Base-by-base conservation (phyloP, 2,329 filamentous ascomycete species). In the Penicillium decumbens region DNA sequence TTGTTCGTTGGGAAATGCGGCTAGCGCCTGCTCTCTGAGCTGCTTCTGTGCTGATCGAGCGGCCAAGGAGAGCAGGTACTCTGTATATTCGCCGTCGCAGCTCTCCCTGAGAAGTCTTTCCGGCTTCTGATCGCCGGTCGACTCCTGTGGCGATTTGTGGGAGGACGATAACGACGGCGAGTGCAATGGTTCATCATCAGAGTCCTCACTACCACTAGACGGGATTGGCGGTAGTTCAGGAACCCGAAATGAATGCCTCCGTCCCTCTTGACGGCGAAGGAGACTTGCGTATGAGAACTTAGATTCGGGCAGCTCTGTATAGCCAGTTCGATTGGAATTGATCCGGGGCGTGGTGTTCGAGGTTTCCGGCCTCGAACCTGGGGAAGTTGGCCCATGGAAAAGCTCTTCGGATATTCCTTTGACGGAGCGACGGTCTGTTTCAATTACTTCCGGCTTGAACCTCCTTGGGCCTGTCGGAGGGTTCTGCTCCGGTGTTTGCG, bases 11-110 rank as follows among this genome's bases (percentile, higher is more conserved):
- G 75, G 75, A 53, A 76, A 77, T 5, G 74, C 75, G 30, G 75
- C 75, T 47, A 77, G 63, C 13, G 74, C 68, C 56, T 73, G 72
- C 60, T 95, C 88, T 54, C 87, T 83, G 55, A 96, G 76, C 66
- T 92, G 86, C 63, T 84, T 83, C 66, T 93, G 85, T 7, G 87
- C 88, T 63, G 89, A 85, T 63, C 84, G 85, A 43, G 88, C 88
- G 38, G 90, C 88, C 49, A 95, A 75, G 49, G 87, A 83, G 50
- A 95, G 79, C 47, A 95, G 73, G 67, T 91, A 91, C 32, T 84
- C 83, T 44, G 86, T 83, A 59, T 88, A 86, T 55, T 81, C 80
- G 54, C 88, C 87, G 63, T 93, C 88, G 55, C 87, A 85, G 49
- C 78, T 90, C 77, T 77, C 78, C 59, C 75, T 57, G 24, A 45